Evolutionary conservation across 2,329 filamentous ascomycete species (phyloP), one percentile per base, ranked within the genome.

Genomic region (Geosmithia putterillii): DNA sequence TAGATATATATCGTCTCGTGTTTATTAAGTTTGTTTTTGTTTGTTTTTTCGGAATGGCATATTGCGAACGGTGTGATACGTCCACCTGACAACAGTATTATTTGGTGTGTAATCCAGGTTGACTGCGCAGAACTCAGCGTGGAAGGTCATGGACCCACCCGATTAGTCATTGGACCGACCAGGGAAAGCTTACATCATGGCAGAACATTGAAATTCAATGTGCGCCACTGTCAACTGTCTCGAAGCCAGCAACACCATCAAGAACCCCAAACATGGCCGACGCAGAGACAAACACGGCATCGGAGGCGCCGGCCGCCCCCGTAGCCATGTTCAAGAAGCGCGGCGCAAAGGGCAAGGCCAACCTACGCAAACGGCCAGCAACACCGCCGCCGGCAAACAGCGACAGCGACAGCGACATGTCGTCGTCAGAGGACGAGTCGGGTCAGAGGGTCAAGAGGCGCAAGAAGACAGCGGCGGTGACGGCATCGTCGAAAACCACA

Each of bases 371-470:
- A 68, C 79, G 86, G 50, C 76, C 84, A 18, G 78, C 82, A 22
- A 85, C 87, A 34, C 86, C 87, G 43, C 83, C 86, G 6, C 80
- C 83, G 12, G 76, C 73, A 49, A 71, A 73, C 49, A 71, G 66
- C 52, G 73, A 75, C 53, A 79, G 74, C 45, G 74, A 79, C 47
- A 68, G 66, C 50, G 76, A 74, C 57, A 83, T 76, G 57, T 83
- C 79, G 34, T 86, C 83, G 4, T 83, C 79, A 14, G 86, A 89
- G 58, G 83, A 86, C 51, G 84, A 88, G 51, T 66, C 76, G 43
- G 86, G 85, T n/a, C 79, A 73, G 51, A 73, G 79, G 43, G 74
- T 92, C 46, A 95, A 95, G 68, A 72, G 87, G 50, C 73, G 80
- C 43, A 86, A 82, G 62, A 86, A 79, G 59, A 71, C 66, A 40